Evolutionary conservation across 2,329 filamentous ascomycete species (phyloP), one percentile per base, ranked within the genome.

Genomic region (Cordyceps cateniannulata): DNA sequence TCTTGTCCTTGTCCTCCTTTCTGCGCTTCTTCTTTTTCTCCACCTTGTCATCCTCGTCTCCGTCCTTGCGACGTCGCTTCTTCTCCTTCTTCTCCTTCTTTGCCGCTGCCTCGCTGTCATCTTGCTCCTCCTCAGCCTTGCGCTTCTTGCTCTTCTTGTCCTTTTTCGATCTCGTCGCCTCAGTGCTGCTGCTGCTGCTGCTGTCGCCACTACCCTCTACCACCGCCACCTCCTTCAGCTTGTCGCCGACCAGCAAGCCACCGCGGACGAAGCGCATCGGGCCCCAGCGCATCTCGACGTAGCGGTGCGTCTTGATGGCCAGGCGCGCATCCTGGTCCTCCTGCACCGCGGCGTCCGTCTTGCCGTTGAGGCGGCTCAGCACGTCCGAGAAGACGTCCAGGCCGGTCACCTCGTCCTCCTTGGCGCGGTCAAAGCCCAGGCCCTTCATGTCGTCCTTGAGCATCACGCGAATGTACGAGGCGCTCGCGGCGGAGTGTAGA

Each of bases 391-490:
- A 91, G 20, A 88, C 89, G 70, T 93, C 90, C 42, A 98, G 81
- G 0, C 93, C 95, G 24, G 93, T 96, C 64, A 91, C 85, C 70
- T 90, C 85, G 65, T 91, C 87, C 65, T 88, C 86, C 67, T 85
- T 86, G 59, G 87, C 88, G 64, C 85, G 81, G 72, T 88, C 88
- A 65, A 93, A 95, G 32, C 95, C 95, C 48, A 99, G 79, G 3
- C 95, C 95, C 48, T 96, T 84, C 67, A 88, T 96, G 72, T 98
- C 92, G 70, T 98, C 93, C 70, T 96, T 96, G 64, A 97, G 76
- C 32, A 86, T 76, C 44, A 96, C 90, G 62, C 89, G 87, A 68
- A 98, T 95, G 71, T 96, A 90, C 3, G 91, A 91, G 27, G 89
- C 84, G 72, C 89, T 96, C 45, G 90, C 92, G 3, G 86, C 84